phyloP scores from a whole-genome alignment of 164 flowering plant species.

The Magnolia officinalis region DNA sequence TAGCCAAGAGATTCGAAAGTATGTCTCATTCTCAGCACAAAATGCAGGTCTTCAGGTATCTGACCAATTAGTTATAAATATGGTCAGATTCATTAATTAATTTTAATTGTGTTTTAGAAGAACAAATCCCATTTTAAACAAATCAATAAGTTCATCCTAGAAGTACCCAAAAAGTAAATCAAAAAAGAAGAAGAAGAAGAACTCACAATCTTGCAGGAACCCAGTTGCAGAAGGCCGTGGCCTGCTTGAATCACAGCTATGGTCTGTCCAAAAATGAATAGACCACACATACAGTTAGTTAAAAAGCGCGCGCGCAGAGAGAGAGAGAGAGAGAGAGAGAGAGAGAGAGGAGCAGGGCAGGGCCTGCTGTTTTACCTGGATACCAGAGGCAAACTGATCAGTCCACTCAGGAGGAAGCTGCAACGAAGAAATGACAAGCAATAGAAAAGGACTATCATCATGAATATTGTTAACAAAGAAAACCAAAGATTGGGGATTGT shows the following conservation, averaged over 20 bases:
- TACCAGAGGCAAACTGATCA: constrained; percentile 97
- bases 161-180: not conserved
- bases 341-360: not conserved
- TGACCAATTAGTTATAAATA: constrained; percentile 21
- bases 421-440: constrained; percentile 15
- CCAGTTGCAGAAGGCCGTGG: constrained; percentile 95
- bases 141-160: not conserved
- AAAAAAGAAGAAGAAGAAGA: not conserved
- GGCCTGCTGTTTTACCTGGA: constrained; percentile 51
- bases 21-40: constrained; percentile 97
- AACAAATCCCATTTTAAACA: not conserved
- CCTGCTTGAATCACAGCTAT: constrained; percentile 99
- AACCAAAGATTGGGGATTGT: too few relatives aligned
- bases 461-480: not conserved
- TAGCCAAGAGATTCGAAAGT: constrained; percentile 95
- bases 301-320: not conserved
- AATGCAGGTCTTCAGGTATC: constrained; percentile 97
- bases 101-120: not conserved
- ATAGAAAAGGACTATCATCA: not conserved
- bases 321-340: not conserved
- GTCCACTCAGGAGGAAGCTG: constrained; percentile 99
- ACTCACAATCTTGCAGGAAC: constrained; percentile 98
- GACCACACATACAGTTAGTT: not conserved
- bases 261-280: constrained; percentile 48
- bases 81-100: not conserved